A percentile compares a stretch with the other conserved stretches of the same genome.
These are phyloP conservation scores for Colletotrichum navitas DNA, from an alignment of 2,329 filamentous ascomycete species.

Conservation along the genomic window DNA sequence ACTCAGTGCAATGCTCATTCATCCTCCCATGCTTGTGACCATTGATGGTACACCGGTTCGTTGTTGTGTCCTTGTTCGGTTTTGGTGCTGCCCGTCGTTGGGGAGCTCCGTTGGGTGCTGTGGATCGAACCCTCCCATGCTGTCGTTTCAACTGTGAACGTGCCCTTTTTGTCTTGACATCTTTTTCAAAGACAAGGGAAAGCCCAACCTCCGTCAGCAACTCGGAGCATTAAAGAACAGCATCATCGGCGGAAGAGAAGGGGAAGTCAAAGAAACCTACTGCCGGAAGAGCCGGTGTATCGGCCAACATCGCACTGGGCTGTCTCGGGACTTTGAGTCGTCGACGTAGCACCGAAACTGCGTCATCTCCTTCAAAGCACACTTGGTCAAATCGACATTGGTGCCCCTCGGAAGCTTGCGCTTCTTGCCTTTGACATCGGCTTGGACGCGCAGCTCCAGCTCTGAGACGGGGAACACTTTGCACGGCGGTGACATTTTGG, in stretches of 20 bases:
- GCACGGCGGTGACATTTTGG: slow-evolving; percentile 69
- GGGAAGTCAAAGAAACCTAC: slow-evolving; percentile 56
- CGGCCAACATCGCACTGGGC: slow-evolving; percentile 67
- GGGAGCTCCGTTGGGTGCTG: neutral
- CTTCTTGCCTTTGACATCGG: slow-evolving; percentile 61
- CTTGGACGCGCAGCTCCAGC: slow-evolving; percentile 63
- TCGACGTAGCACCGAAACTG: slow-evolving; percentile 72
- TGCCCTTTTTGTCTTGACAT: slow-evolving; percentile 68
- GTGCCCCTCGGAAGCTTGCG: slow-evolving; percentile 61
- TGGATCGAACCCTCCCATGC: slow-evolving; percentile 64
- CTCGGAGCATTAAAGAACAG: neutral
- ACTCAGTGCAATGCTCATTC: slow-evolving; percentile 5
- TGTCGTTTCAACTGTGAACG: slow-evolving; percentile 73
- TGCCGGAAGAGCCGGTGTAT: slow-evolving; percentile 71
- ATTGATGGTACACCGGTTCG: slow-evolving; percentile 24
- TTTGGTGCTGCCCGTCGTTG: neutral
- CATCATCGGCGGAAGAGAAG: neutral
- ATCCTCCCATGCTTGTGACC: slow-evolving; percentile 32
- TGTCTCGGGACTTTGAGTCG: slow-evolving; percentile 58
- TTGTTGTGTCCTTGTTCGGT: neutral
- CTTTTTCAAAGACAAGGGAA: slow-evolving; percentile 51
- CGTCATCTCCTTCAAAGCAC: slow-evolving; percentile 69
- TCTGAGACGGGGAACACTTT: slow-evolving; percentile 65
- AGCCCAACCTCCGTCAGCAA: neutral
- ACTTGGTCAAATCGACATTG: slow-evolving; percentile 65